These are phyloP conservation scores for Parathielavia appendiculata DNA, from an alignment of 495 filamentous ascomycete genomes.

Conservation along the genomic window DNA sequence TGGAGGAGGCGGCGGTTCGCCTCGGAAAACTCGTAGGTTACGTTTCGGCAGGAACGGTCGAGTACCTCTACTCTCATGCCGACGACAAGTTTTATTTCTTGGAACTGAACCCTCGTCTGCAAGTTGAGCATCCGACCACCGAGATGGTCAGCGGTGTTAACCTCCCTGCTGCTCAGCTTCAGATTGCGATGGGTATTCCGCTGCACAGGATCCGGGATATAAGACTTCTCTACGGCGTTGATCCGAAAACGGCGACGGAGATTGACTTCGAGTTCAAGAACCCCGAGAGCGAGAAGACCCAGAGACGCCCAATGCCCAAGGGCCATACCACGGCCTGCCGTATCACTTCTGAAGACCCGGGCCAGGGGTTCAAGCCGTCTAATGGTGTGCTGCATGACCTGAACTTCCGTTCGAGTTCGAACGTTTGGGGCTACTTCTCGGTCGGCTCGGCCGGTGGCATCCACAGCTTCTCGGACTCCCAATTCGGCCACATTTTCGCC, in stretches of 20 bases:
- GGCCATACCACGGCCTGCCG: constrained; percentile 97
- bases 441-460: constrained; percentile 95
- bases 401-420: constrained; percentile 97
- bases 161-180: constrained; percentile 91
- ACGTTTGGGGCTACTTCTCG: constrained; percentile 99
- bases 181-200: constrained; percentile 98
- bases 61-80: constrained; percentile 97
- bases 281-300: constrained; percentile 74
- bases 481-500: constrained; percentile 99
- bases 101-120: constrained; percentile 94
- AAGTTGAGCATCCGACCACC: constrained; percentile 98
- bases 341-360: constrained; percentile 98
- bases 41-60: constrained; percentile 96
- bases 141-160: constrained; percentile 99
- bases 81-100: constrained; percentile 99
- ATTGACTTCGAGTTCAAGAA: constrained; percentile 97
- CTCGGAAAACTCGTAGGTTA: constrained; percentile 93
- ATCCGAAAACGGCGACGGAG: constrained; percentile 74
- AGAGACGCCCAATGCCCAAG: constrained; percentile 86
- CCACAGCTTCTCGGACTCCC: constrained; percentile 97
- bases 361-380: constrained; percentile 99
- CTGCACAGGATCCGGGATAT: constrained; percentile 95
- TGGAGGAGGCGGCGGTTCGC: constrained; percentile 95
- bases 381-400: constrained; percentile 98
- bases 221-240: constrained; percentile 89